Evolutionary conservation across 2,329 filamentous ascomycete species (phyloP).

Genomic region (Berkeleyomyces rouxiae): DNA sequence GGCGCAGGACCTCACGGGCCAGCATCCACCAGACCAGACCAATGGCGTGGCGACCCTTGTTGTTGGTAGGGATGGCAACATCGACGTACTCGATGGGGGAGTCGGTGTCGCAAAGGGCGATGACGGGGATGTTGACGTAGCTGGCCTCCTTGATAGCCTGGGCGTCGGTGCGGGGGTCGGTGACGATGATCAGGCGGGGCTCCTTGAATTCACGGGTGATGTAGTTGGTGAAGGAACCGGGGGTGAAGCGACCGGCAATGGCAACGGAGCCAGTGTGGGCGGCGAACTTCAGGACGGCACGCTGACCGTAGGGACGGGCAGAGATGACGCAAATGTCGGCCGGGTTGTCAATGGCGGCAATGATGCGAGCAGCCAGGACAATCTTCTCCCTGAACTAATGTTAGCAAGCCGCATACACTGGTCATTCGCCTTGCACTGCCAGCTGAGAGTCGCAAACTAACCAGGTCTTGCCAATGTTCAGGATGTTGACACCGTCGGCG

Average conservation of each 20-base stretch:
- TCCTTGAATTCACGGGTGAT: conserved; percentile 99
- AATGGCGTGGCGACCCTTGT: conserved; percentile 99
- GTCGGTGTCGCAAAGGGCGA: conserved; percentile 97
- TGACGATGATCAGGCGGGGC: conserved; percentile 97
- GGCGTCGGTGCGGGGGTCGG: conserved; percentile 97
- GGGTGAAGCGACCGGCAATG: conserved; percentile 99
- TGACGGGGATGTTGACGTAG: conserved; percentile 99
- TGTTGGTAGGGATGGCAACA: conserved; percentile 99
- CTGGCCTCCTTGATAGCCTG: conserved; percentile 99
- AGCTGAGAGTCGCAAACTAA: conserved; percentile 30
- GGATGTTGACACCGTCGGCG: conserved; percentile 92
- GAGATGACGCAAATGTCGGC: conserved; percentile 99
- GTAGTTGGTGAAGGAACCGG: conserved; percentile 99
- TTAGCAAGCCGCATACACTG: conserved; percentile 15
- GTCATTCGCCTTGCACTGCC: not conserved
- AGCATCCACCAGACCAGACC: conserved; percentile 99
- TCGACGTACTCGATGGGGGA: conserved; percentile 99
- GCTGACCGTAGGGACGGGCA: conserved; percentile 97
- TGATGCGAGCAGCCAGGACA: conserved; percentile 94
- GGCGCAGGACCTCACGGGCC: conserved; percentile 97
- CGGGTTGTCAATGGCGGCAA: conserved; percentile 97
- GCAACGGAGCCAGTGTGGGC: conserved; percentile 93
- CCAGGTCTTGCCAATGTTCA: conserved; percentile 99
- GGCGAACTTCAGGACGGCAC: conserved; percentile 99
- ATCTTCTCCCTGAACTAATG: conserved; percentile 77